Evolutionary conservation across 2,329 filamentous ascomycete species (phyloP).

Genomic region (Aureobasidium musti): DNA sequence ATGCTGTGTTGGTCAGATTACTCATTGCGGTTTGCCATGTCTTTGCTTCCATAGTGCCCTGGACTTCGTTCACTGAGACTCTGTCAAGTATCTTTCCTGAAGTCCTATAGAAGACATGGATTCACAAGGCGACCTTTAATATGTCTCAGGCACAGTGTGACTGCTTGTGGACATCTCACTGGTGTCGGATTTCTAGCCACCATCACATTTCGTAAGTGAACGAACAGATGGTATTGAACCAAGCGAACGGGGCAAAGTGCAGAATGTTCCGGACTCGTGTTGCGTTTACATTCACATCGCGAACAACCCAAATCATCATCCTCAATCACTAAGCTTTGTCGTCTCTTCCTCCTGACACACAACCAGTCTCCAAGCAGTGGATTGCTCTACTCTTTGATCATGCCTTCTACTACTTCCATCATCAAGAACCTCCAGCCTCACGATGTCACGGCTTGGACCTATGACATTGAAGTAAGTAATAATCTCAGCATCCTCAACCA

Average conservation of each 20-base stretch:
- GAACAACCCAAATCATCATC: neutral
- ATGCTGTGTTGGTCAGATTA: neutral
- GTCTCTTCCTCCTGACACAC: neutral
- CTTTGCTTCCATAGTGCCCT: neutral
- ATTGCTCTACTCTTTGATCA: neutral
- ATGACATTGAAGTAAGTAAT: conserved; percentile 19
- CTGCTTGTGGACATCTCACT: neutral
- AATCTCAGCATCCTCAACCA: neutral
- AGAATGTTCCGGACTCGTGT: conserved; percentile 7
- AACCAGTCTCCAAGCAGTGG: neutral
- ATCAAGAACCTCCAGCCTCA: neutral
- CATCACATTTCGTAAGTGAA: neutral
- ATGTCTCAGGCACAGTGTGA: neutral
- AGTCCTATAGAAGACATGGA: neutral
- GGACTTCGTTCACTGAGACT: neutral
- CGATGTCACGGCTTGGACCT: conserved; percentile 12
- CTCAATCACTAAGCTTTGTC: neutral
- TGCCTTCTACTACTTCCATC: neutral
- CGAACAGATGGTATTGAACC: neutral
- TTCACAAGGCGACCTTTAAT: neutral
- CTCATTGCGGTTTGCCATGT: too few species aligned
- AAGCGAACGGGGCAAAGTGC: too few species aligned
- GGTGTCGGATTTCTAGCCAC: neutral
- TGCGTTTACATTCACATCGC: neutral
- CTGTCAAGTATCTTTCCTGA: neutral